These are phyloP conservation scores for Phialemoniopsis sp. DNA, from an alignment of 2,329 filamentous ascomycete genomes.

Conservation along the genomic window DNA sequence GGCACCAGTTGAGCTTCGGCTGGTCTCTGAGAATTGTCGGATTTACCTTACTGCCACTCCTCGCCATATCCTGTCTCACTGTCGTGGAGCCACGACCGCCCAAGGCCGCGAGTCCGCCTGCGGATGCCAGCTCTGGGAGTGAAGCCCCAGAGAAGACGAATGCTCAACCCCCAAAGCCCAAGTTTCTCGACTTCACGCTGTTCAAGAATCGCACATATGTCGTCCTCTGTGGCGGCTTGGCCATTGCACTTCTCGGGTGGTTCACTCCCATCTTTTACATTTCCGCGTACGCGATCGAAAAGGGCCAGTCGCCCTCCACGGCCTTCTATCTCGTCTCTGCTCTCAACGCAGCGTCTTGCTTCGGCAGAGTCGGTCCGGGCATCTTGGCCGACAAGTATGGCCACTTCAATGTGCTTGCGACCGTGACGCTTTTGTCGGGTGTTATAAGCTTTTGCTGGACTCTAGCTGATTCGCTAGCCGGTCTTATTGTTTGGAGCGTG, in stretches of 20 bases:
- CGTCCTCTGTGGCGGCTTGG: constrained; percentile 22
- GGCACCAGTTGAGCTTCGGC: constrained; percentile 13
- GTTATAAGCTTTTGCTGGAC: no score
- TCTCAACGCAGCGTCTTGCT: constrained; percentile 28
- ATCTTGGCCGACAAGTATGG: constrained; percentile 26
- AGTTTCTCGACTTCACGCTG: constrained; percentile 2
- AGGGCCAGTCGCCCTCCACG: constrained; percentile 20
- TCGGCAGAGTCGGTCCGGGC: constrained; percentile 27
- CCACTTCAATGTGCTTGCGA: constrained; percentile 5
- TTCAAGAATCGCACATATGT: constrained; percentile 9
- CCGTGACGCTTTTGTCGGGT: no score
- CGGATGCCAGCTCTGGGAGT: no score
- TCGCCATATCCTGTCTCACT: constrained; percentile 21
- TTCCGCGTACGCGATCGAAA: constrained; percentile 22
- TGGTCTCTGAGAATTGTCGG: constrained; percentile 34
- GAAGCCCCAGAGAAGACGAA: no score
- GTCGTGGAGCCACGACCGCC: constrained; percentile 6
- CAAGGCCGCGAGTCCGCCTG: no score
- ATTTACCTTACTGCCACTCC: constrained; percentile 32
- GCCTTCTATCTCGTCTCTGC: constrained; percentile 31
- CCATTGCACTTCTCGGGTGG: constrained; percentile 14
- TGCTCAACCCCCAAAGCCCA: background rate
- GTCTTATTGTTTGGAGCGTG: no score
- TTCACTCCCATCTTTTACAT: constrained; percentile 29
- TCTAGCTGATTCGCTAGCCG: no score